These are phyloP conservation scores for Aeschynomene evenia DNA, from an alignment of 306 rosid genomes.

Conservation along the genomic window DNA sequence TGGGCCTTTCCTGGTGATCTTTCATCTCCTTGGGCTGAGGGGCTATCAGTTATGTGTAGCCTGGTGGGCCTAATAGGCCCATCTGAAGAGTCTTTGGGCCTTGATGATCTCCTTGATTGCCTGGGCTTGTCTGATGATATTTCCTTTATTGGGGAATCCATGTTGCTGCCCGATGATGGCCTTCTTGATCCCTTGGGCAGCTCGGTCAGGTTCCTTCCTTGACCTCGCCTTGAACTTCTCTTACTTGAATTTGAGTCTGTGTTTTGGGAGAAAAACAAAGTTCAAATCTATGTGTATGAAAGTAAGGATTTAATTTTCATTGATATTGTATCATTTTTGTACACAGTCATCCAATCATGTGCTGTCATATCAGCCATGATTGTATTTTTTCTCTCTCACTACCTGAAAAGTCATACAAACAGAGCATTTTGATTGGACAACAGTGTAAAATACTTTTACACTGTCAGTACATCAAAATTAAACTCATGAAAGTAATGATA, in stretches of 20 bases:
- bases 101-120: constrained; percentile 46
- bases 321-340: no score
- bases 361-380: no score
- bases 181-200: constrained; percentile 54
- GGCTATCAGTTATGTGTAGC: constrained; percentile 23
- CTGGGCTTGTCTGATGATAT: constrained; percentile 47
- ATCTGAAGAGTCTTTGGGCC: constrained; percentile 43
- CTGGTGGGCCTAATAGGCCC: constrained; percentile 1
- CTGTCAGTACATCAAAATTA: no score
- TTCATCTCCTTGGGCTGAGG: not conserved
- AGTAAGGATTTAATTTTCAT: no score
- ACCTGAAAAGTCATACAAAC: no score
- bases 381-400: no score
- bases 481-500: no score
- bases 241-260: constrained; percentile 39
- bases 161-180: constrained; percentile 6
- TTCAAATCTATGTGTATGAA: no score
- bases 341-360: no score
- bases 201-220: constrained; percentile 43
- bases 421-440: no score
- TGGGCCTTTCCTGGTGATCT: constrained; percentile 29
- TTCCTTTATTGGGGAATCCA: constrained; percentile 54
- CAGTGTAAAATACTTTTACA: no score
- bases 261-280: no score
- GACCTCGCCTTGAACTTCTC: constrained; percentile 10